A percentile compares a stretch with the other conserved stretches of the same genome.
Conservation (phyloP, 208 protist species). For the Phytomonas serpens region DNA sequence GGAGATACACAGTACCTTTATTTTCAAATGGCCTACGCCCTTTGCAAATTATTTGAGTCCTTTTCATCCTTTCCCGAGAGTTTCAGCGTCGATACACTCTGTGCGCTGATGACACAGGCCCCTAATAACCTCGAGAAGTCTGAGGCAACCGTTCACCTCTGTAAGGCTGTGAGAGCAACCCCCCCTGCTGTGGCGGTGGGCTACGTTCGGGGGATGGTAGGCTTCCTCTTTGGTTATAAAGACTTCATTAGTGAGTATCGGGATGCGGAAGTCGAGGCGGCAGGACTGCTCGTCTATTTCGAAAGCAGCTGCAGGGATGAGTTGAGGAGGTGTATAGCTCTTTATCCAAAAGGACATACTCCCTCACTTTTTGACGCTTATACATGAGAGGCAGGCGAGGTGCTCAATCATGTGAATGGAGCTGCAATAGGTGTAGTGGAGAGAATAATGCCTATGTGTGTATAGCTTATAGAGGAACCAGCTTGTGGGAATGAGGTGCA, state of each 20-base stretch:
- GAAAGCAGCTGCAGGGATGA: background rate
- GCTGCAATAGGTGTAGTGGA: background rate
- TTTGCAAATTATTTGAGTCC: slow-evolving; percentile 34
- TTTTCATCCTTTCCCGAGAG: slow-evolving; percentile 23
- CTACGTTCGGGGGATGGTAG: background rate
- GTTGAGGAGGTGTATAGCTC: background rate
- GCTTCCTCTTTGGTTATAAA: background rate
- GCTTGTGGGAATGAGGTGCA: background rate
- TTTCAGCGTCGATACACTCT: slow-evolving; percentile 37
- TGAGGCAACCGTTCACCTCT: slow-evolving; percentile 59
- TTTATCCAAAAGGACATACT: background rate
- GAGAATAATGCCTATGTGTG: background rate
- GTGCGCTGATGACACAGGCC: slow-evolving; percentile 44
- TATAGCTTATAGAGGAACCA: background rate
- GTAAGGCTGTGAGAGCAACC: slow-evolving; percentile 28
- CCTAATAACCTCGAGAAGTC: slow-evolving; percentile 66
- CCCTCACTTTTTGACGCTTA: background rate
- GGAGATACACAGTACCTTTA: slow-evolving; percentile 57
- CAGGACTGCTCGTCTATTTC: background rate
- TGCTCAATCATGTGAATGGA: background rate
- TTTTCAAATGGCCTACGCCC: slow-evolving; percentile 54
- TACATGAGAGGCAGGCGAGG: background rate
- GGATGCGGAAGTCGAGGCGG: background rate
- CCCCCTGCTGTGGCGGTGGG: slow-evolving; percentile 12
- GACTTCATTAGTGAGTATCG: background rate